Conservation (phyloP, 2,329 filamentous ascomycete species). For the Monilinia vaccinii-corymbosi region DNA sequence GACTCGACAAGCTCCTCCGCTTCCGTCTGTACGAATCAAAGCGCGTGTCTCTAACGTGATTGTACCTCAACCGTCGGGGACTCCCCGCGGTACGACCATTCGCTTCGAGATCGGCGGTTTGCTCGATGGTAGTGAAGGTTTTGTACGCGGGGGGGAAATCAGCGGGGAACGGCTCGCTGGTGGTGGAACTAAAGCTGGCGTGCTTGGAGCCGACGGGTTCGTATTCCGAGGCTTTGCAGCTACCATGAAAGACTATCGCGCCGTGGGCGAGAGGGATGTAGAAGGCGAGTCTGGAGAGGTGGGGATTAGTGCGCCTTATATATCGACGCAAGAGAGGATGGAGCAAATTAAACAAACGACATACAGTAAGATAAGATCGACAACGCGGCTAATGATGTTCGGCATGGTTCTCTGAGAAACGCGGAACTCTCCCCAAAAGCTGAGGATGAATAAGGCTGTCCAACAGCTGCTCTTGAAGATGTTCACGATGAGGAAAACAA, state of each 20-base stretch:
- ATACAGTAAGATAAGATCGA: slow-evolving; percentile 19
- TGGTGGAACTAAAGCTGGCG: background rate
- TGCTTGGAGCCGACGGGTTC: background rate
- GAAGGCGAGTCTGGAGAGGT: slow-evolving; percentile 18
- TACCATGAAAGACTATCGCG: slow-evolving; percentile 17
- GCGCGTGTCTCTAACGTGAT: slow-evolving; percentile 16
- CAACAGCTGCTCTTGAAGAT: slow-evolving; percentile 18
- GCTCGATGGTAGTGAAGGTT: background rate
- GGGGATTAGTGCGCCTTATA: background rate
- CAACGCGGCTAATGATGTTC: slow-evolving; percentile 7
- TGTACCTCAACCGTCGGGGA: slow-evolving; percentile 13
- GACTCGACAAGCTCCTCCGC: slow-evolving; percentile 4
- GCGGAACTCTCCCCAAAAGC: slow-evolving; percentile 10
- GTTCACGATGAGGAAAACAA: slow-evolving; percentile 20
- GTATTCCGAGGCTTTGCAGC: slow-evolving; percentile 4
- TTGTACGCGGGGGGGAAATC: slow-evolving; percentile 5
- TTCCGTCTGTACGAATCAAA: slow-evolving; percentile 17
- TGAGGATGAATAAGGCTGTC: slow-evolving; percentile 15
- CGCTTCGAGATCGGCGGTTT: slow-evolving; percentile 6
- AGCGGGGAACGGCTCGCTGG: background rate
- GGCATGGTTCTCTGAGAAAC: background rate
- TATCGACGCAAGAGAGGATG: background rate
- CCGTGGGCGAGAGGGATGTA: slow-evolving; percentile 23
- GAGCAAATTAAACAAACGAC: background rate
- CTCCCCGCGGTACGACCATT: background rate